Evolutionary conservation across 108 stramenopile species (phyloP), one percentile per base, ranked within the genome.

Genomic region (Cylindrotheca closterium): DNA sequence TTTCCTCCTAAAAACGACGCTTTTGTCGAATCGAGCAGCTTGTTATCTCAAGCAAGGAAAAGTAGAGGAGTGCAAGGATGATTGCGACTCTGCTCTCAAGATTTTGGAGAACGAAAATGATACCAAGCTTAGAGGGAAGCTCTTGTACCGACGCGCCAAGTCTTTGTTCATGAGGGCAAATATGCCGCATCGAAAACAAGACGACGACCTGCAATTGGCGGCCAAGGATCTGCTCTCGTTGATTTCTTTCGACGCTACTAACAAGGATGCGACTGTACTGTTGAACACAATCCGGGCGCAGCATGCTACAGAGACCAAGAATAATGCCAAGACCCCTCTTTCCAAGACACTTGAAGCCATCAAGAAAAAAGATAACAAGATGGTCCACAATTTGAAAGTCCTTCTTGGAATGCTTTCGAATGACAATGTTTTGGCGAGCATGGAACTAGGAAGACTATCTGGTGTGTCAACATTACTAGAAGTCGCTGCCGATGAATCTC

Each of bases 141-240:
- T 93, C 47, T 62, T 88, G 30, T 93, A 81, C 68, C 81, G 92
- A 53, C 79, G 92, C 46, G 85, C 92, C 48, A 93, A 87, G 64
- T 84, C 89, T 8, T 62, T 56, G 18, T 81, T 73, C 63, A 47
- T 79, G 65, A 65, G 68, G 42, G 50, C 32, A 47, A 74, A 70
- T 42, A 56, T 75, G 66, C 70, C 77, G 3, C 47, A 55, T 30
- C 66, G 58, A 8, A 64, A 71, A n/a, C 56, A 74, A 55, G 60
- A 74, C 19, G 71, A 70, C 3, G 70, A 79, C 48, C 58, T 88
- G 21, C 81, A 90, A 27, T 45, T 71, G 8, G 86, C 92, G 3
- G 89, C 89, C 48, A 85, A 84, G 51, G 92, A 94, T 65, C 70
- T 90, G 30, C 59, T 90, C 8, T 30, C 47, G 2, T 31, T 89